These are phyloP conservation scores for Penicillium waksmanii DNA, from an alignment of 495 filamentous ascomycete species.

Conservation along the genomic window DNA sequence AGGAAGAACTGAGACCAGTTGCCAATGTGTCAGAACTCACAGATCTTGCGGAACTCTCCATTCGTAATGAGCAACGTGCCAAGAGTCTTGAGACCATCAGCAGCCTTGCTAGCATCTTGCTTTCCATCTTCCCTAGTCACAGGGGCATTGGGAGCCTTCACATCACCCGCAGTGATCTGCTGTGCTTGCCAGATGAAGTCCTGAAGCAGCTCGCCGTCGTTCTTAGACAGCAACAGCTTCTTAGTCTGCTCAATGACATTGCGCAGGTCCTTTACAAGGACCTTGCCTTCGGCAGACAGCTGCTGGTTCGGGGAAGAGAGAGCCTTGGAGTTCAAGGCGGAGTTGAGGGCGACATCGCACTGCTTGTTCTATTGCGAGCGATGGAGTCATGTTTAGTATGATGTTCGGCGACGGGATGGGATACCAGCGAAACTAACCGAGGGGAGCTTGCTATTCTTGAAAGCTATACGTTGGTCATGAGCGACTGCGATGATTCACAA, in stretches of 20 bases:
- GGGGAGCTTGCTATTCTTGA: slow-evolving; percentile 87
- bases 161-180: slow-evolving; percentile 63
- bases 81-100: slow-evolving; percentile 85
- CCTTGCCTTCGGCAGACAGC: slow-evolving; percentile 80
- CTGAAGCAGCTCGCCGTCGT: slow-evolving; percentile 89
- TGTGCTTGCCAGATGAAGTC: slow-evolving; percentile 96
- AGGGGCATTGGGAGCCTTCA: slow-evolving; percentile 63
- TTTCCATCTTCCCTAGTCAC: slow-evolving; percentile 73
- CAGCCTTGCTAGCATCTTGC: slow-evolving; percentile 78
- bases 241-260: slow-evolving; percentile 90
- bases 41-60: slow-evolving; percentile 92
- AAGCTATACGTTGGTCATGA: slow-evolving; percentile 58
- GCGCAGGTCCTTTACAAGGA: slow-evolving; percentile 74
- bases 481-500: slow-evolving; percentile 3
- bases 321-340: slow-evolving; percentile 67
- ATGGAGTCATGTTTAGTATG: slow-evolving; percentile 13
- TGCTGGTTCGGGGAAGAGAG: slow-evolving; percentile 72
- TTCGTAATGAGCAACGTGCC: slow-evolving; percentile 93
- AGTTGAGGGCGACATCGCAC: slow-evolving; percentile 93
- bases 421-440: slow-evolving; percentile 62
- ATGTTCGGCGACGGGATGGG: neutral
- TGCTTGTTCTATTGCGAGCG: slow-evolving; percentile 71
- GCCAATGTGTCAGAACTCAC: slow-evolving; percentile 56
- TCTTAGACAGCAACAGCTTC: slow-evolving; percentile 87
- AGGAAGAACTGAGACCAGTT: slow-evolving; percentile 29